Evolutionary conservation across 371 early-diverging fungal species (phyloP), one percentile per base, ranked within the genome.

Genomic region (Syncephalastrum monosporum): DNA sequence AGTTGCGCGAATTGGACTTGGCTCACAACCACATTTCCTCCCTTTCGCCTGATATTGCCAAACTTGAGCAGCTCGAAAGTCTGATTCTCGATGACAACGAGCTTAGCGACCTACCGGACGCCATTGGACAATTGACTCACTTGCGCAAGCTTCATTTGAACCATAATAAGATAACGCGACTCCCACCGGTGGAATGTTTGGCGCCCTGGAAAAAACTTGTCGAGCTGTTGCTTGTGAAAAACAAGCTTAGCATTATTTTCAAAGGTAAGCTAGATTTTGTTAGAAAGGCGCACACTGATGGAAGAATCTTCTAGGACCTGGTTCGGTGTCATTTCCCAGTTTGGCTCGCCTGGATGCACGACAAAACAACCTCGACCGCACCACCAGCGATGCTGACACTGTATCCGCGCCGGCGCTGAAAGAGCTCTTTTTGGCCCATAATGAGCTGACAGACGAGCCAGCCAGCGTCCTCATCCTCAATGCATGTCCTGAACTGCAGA

Each of bases 41-140:
- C 7, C 16, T 81, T 42, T 67, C 74, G n/a, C 25, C 68, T 5
- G 53, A 53, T n/a, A 69, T 75, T 24, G 62, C 67, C 6, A 51
- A 63, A 2, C 49, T 79, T 16, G 44, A 45, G 14, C 68, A 61
- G 15, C 61, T 84, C 6, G 84, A 84, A 53, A 45, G 64, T 1
- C 77, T 93, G 59, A 83, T 90, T 55, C 60, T 92, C 5, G 79
- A 86, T 1, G 65, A 79, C 41, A 93, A 93, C 61, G 59, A 72
- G 24, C 56, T 93, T 15, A 47, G 71, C 2, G 60, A 45, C 5
- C 41, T 85, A 14, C 83, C 89, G 7, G 68, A 64, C 13, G 84
- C 77, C 4, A 63, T 82, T n/a, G 61, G 69, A 6, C 61, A 74
- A 10, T 59, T 83, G 38, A 56, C 62, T 44, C 56, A 64, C 6